Evolutionary conservation across 176 grass and related monocot species (phyloP).

Genomic region (Phoenix dactylifera): DNA sequence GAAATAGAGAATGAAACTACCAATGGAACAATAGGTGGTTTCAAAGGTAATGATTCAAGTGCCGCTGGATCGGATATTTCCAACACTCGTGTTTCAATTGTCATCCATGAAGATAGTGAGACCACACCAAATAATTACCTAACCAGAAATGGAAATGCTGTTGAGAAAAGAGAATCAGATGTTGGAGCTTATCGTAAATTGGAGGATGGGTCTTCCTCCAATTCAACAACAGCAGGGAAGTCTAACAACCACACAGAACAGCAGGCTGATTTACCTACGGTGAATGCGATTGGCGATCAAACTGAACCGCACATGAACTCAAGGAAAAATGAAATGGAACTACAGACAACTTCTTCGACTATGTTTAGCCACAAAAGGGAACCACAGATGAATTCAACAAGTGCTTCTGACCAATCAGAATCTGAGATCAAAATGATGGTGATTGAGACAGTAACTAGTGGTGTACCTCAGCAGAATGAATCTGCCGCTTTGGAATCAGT

Average conservation of each 20-base stretch:
- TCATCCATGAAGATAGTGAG: not conserved
- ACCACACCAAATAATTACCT: constrained; percentile 1
- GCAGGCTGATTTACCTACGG: constrained; percentile 13
- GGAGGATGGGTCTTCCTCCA: not conserved
- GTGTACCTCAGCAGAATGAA: constrained; percentile 39
- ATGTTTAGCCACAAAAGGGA: not conserved
- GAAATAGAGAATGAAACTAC: constrained; percentile 39
- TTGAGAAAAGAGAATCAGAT: not conserved
- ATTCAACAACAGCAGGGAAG: not conserved
- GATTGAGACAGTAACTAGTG: constrained; percentile 1
- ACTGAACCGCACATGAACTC: not conserved
- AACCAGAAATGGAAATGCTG: constrained; percentile 11
- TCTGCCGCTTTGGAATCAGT: constrained; percentile 16
- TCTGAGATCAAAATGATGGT: constrained; percentile 16
- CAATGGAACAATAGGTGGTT: constrained; percentile 20
- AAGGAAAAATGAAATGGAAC: not conserved
- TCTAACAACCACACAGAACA: constrained; percentile 9
- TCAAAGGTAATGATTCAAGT: constrained; percentile 19
- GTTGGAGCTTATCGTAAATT: not conserved
- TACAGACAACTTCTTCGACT: not conserved
- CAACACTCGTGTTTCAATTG: constrained; percentile 16
- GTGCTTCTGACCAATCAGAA: constrained; percentile 19
- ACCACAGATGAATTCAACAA: not conserved
- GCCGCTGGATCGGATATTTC: not conserved
- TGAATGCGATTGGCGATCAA: constrained; percentile 15